Evolutionary conservation across 805 yeast genomes (phyloP).

Genomic region (Yamadazyma ubonensis): DNA sequence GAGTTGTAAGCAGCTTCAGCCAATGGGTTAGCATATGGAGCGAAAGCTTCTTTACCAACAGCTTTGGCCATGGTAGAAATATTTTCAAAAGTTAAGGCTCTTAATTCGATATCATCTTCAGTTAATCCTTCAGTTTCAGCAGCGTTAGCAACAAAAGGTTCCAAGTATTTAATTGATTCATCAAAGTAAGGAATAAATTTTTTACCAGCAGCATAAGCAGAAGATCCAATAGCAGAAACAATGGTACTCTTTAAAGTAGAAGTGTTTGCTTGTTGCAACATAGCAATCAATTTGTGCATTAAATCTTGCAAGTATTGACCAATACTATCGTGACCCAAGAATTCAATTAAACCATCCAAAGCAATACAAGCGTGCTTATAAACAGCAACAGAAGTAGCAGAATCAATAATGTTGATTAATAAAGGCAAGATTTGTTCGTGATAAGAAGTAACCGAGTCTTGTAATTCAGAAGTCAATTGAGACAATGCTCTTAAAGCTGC

Average conservation of each 20-base stretch:
- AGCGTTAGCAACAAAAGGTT: constrained; percentile 73
- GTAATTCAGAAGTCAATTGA: constrained; percentile 78
- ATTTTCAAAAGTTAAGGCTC: constrained; percentile 91
- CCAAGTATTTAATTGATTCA: constrained; percentile 74
- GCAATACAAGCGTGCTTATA: constrained; percentile 91
- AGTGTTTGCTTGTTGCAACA: constrained; percentile 73
- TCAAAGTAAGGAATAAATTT: constrained; percentile 83
- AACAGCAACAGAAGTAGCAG: constrained; percentile 76
- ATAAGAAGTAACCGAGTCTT: constrained; percentile 78
- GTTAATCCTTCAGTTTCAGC: constrained; percentile 72
- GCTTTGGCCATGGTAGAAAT: constrained; percentile 95
- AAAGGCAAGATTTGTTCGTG: constrained; percentile 83
- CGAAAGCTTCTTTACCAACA: constrained; percentile 87
- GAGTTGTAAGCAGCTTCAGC: constrained; percentile 84
- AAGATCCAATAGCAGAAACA: constrained; percentile 95
- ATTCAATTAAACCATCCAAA: constrained; percentile 87
- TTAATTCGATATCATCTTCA: constrained; percentile 86
- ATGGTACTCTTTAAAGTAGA: constrained; percentile 76
- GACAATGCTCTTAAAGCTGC: constrained; percentile 83
- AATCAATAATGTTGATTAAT: constrained; percentile 81
- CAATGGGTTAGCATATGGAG: constrained; percentile 81
- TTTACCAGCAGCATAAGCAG: constrained; percentile 93
- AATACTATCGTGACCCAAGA: constrained; percentile 84
- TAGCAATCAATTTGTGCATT: constrained; percentile 82
- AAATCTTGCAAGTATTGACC: constrained; percentile 79